A percentile compares a stretch with the other conserved stretches of the same genome.
These are phyloP conservation scores for Tulasnella sp. DNA, from an alignment of 768 basidiomycete genomes.

Conservation along the genomic window DNA sequence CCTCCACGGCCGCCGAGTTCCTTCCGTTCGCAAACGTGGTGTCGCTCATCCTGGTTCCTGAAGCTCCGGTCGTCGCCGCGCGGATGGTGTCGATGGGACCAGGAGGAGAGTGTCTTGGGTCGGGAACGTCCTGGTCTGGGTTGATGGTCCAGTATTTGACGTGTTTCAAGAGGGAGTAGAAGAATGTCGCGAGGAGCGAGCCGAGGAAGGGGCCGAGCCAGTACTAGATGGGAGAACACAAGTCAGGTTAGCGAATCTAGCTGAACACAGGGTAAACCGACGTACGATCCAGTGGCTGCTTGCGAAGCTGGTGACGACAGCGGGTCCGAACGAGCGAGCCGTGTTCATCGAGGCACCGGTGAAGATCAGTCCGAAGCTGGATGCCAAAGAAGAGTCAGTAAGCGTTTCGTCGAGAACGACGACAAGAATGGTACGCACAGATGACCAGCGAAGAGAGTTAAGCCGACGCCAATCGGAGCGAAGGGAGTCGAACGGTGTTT, in stretches of 20 bases:
- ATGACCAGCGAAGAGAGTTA: slow-evolving; percentile 37
- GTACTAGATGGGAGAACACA: slow-evolving; percentile 26
- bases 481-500: slow-evolving; percentile 37
- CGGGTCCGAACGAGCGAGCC: slow-evolving; percentile 39
- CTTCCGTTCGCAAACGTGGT: neutral
- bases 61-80: neutral
- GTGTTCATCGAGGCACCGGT: slow-evolving; percentile 39
- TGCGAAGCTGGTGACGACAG: slow-evolving; percentile 37
- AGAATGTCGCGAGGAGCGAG: slow-evolving; percentile 42
- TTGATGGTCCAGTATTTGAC: slow-evolving; percentile 42
- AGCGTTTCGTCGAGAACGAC: neutral
- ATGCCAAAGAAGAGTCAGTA: neutral
- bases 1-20: neutral
- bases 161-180: slow-evolving; percentile 36
- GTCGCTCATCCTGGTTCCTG: neutral
- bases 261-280: no score
- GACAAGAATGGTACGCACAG: slow-evolving; percentile 15
- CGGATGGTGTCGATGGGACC: slow-evolving; percentile 28
- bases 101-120: slow-evolving; percentile 15
- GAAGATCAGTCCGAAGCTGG: slow-evolving; percentile 37
- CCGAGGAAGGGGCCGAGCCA: slow-evolving; percentile 45
- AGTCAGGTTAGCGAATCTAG: no score
- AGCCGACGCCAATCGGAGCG: slow-evolving; percentile 35
- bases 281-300: slow-evolving; percentile 31
- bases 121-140: slow-evolving; percentile 42